Conservation (phyloP, 225 moss, liverwort and hornwort species). For the Pleurozium schreberi region DNA sequence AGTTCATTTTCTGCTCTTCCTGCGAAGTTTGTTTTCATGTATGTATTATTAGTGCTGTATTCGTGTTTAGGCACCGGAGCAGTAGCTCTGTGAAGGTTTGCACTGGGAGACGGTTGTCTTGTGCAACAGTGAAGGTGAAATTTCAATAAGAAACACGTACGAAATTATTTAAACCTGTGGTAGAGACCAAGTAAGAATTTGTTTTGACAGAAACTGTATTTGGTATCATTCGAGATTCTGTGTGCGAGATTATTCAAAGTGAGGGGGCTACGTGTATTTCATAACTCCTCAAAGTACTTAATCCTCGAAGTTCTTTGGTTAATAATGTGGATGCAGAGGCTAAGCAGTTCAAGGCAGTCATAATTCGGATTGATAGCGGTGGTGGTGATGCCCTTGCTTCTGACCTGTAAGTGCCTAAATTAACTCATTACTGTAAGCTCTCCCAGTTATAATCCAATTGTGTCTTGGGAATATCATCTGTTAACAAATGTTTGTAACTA, state of each 20-base stretch:
- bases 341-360: constrained; percentile 48
- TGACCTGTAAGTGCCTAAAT: constrained; percentile 29
- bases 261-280: background rate
- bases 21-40: background rate
- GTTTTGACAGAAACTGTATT: background rate
- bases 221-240: background rate
- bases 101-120: background rate
- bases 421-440: background rate
- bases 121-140: background rate
- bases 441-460: background rate
- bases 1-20: background rate
- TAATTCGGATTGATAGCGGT: constrained; percentile 49
- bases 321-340: constrained; percentile 28
- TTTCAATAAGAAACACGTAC: background rate
- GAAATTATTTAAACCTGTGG: background rate
- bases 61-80: background rate
- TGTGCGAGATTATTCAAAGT: background rate
- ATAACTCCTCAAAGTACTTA: background rate
- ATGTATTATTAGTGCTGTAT: background rate
- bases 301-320: background rate
- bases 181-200: background rate
- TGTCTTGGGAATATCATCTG: background rate
- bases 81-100: background rate
- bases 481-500: background rate
- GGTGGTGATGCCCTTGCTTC: constrained; percentile 54